Conservation (phyloP, 495 filamentous ascomycete species). For the Penicillium chermesinum region DNA sequence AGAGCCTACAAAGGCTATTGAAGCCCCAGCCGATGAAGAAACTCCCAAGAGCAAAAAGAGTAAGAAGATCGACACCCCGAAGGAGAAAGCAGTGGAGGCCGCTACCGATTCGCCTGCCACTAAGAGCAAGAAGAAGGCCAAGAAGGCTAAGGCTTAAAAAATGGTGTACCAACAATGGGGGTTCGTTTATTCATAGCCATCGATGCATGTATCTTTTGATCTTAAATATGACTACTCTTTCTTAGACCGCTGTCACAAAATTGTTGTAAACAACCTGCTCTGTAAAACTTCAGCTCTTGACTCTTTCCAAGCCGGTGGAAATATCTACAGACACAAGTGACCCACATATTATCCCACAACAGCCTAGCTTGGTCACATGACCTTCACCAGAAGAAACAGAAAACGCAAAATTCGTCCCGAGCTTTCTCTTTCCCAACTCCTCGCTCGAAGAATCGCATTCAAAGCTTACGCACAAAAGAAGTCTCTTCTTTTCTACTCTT, state of each 20-base stretch:
- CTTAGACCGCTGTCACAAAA: too few species aligned
- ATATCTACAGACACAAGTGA: neutral
- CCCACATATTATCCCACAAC: neutral
- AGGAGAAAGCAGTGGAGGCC: conserved; percentile 20
- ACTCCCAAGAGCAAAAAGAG: conserved; percentile 39
- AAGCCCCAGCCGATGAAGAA: conserved; percentile 26
- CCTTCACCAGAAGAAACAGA: conserved; percentile 23
- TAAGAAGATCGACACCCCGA: conserved; percentile 32
- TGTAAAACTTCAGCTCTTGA: too few species aligned
- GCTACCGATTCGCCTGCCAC: conserved; percentile 1
- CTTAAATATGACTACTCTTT: neutral
- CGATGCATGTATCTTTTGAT: conserved; percentile 13
- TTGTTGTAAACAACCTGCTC: too few species aligned
- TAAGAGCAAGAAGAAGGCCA: conserved; percentile 4
- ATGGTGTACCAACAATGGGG: conserved; percentile 19
- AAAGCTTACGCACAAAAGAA: conserved; percentile 92
- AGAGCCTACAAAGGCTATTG: conserved; percentile 26
- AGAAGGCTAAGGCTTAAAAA: conserved; percentile 37
- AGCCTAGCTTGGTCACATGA: conserved; percentile 24
- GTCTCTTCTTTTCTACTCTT: conserved; percentile 27
- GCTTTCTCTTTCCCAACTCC: conserved; percentile 53
- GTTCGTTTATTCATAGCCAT: conserved; percentile 2
- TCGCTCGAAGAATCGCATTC: conserved; percentile 99
- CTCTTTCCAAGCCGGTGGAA: too few species aligned
- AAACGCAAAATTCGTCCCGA: conserved; percentile 10